Evolutionary conservation across 2,329 filamentous ascomycete genomes (phyloP).

Genomic region (Nemania sp.): DNA sequence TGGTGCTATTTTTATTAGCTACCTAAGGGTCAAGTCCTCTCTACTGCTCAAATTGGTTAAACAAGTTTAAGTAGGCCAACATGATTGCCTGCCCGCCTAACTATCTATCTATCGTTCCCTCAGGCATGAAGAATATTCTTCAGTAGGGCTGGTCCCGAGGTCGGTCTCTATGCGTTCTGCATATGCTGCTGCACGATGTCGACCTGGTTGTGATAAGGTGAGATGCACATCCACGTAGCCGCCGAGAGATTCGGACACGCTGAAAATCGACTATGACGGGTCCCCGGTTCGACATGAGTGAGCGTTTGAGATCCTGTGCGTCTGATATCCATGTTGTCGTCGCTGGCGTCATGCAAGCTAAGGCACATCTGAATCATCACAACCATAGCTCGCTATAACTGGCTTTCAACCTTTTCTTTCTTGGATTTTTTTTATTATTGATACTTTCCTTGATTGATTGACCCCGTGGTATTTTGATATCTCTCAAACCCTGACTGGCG

Average conservation of each 20-base stretch:
- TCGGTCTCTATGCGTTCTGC: slow-evolving; percentile 14
- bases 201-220: slow-evolving; percentile 30
- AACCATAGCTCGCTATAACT: slow-evolving; percentile 17
- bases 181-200: slow-evolving; percentile 27
- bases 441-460: not conserved
- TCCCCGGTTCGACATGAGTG: slow-evolving; percentile 8
- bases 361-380: slow-evolving; percentile 30
- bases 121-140: slow-evolving; percentile 31
- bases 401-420: not conserved
- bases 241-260: slow-evolving; percentile 28
- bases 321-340: slow-evolving; percentile 13
- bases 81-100: not conserved
- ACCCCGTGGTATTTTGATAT: not conserved
- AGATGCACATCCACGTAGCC: slow-evolving; percentile 37
- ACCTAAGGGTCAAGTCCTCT: not conserved
- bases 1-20: too few relatives aligned
- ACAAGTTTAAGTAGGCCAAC: too few relatives aligned
- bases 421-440: not conserved
- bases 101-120: slow-evolving; percentile 6
- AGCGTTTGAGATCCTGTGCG: slow-evolving; percentile 20
- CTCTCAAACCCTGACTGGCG: not conserved
- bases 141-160: slow-evolving; percentile 36
- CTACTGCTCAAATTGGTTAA: not conserved
- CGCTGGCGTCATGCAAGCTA: slow-evolving; percentile 32
- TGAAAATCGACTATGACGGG: slow-evolving; percentile 10